These are phyloP conservation scores for Globisporangium polare DNA, from an alignment of 352 stramenopile genomes.

Conservation along the genomic window DNA sequence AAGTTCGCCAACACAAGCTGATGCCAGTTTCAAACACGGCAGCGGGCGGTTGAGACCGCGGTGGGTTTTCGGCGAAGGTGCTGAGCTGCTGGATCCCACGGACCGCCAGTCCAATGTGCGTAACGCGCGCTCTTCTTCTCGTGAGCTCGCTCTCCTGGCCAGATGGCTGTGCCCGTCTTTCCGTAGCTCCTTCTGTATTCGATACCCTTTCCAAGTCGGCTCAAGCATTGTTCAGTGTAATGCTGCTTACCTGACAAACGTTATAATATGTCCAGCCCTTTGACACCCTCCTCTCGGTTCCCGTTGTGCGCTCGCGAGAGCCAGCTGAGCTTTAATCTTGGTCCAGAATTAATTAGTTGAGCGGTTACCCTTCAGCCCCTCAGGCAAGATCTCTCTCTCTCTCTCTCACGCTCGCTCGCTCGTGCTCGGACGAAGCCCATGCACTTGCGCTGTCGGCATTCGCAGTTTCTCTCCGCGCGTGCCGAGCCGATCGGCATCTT, in stretches of 20 bases:
- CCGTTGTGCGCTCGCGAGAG: background rate
- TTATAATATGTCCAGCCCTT: background rate
- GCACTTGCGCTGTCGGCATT: background rate
- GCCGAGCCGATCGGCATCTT: background rate
- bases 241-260: background rate
- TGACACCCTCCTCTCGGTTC: background rate
- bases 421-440: background rate
- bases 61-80: too few species aligned
- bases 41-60: too few species aligned
- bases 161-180: background rate
- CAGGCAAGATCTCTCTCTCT: background rate
- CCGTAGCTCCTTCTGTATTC: background rate
- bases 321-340: constrained; percentile 1
- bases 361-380: too few species aligned
- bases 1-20: too few species aligned
- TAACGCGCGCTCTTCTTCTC: background rate
- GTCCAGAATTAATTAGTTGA: background rate
- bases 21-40: too few species aligned
- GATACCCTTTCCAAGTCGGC: background rate
- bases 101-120: background rate
- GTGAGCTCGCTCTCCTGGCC: background rate
- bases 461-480: background rate
- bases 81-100: too few species aligned
- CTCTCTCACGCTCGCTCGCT: background rate
- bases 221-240: background rate